A percentile compares a stretch with the other conserved stretches of the same genome.
phyloP scores from a whole-genome alignment of 2,329 filamentous ascomycete species.

The Lecanosticta acicola region DNA sequence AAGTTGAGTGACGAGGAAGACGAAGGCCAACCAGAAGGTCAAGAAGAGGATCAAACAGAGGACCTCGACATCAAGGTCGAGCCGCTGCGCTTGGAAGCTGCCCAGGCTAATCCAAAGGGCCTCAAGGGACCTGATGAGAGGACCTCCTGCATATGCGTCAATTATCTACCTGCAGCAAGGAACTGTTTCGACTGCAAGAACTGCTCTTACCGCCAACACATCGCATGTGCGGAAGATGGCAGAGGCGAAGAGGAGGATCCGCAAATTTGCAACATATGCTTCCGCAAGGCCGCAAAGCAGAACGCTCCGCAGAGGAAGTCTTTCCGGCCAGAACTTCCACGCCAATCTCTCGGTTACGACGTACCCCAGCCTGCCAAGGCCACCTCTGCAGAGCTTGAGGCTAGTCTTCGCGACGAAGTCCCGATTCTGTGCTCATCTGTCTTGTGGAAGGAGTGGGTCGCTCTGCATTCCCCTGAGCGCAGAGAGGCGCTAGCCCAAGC shows the following conservation, averaged over 20 bases:
- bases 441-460: conserved; percentile 16
- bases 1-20: neutral
- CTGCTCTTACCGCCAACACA: conserved; percentile 7
- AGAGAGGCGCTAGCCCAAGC: neutral
- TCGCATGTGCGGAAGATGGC: conserved; percentile 2
- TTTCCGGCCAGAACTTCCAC: too few relatives aligned
- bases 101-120: too few relatives aligned
- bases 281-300: neutral
- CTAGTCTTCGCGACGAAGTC: conserved; percentile 12
- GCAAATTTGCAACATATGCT: neutral
- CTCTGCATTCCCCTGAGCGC: conserved; percentile 6
- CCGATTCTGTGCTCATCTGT: conserved; percentile 11
- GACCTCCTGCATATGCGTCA: conserved; percentile 3
- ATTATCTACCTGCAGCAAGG: neutral
- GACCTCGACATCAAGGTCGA: too few relatives aligned
- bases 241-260: neutral
- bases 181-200: conserved; percentile 7
- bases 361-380: neutral
- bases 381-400: neutral
- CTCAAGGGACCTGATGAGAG: conserved; percentile 1
- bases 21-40: too few relatives aligned
- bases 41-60: too few relatives aligned
- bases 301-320: too few relatives aligned
- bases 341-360: too few relatives aligned
- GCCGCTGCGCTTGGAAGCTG: too few relatives aligned